Evolutionary conservation across 1,139 yeast genomes (phyloP).

Genomic region (Diutina sp.): DNA sequence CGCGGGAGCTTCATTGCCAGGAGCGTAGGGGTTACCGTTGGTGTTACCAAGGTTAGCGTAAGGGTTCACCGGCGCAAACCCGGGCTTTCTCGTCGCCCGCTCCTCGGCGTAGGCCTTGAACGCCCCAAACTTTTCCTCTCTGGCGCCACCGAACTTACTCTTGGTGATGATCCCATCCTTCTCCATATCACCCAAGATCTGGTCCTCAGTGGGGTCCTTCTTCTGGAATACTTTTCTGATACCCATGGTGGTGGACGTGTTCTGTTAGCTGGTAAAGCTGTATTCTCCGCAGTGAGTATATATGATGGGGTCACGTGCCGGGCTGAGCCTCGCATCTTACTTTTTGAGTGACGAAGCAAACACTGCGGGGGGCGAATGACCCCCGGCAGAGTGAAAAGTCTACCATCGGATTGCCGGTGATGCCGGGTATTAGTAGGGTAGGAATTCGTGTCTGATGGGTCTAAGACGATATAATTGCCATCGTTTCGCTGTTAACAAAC

Average conservation of each 20-base stretch:
- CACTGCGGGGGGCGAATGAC: not conserved
- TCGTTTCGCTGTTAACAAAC: no score
- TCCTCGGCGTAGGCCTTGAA: slow-evolving; percentile 50
- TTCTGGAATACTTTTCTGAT: slow-evolving; percentile 42
- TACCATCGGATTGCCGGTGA: no score
- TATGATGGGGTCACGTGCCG: not conserved
- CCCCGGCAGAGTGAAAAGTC: not conserved
- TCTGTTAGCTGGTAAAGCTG: not conserved
- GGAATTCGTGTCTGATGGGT: no score
- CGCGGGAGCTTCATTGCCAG: not conserved
- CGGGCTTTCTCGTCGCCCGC: slow-evolving; percentile 24
- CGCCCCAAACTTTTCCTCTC: slow-evolving; percentile 52
- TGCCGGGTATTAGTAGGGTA: no score
- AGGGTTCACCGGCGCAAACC: slow-evolving; percentile 34
- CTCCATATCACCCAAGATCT: slow-evolving; percentile 37
- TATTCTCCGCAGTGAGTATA: not conserved
- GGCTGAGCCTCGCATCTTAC: not conserved
- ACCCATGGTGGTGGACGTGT: slow-evolving; percentile 18
- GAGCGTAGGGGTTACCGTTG: slow-evolving; percentile 6
- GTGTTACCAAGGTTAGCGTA: slow-evolving; percentile 17
- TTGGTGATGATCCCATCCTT: slow-evolving; percentile 42
- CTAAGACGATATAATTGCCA: no score
- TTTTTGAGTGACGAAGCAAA: not conserved
- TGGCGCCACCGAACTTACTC: slow-evolving; percentile 11
- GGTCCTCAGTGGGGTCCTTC: slow-evolving; percentile 50